Conservation (phyloP, 2,329 filamentous ascomycete genomes). For the Fusarium acutatum region DNA sequence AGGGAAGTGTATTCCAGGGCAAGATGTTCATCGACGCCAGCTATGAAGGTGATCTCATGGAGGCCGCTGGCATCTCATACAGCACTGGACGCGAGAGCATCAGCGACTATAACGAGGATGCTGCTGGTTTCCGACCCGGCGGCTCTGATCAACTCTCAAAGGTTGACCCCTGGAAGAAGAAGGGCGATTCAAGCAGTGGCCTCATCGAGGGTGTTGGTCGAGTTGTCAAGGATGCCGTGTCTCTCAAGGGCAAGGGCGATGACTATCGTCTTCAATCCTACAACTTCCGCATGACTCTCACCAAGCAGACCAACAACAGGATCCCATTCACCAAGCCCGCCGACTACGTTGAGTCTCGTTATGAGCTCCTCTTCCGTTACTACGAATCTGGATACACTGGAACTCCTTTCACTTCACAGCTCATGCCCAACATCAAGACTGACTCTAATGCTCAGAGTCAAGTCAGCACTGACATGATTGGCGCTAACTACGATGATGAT, state of each 20-base stretch:
- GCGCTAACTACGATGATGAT: conserved; percentile 11
- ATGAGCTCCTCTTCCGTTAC: conserved; percentile 31
- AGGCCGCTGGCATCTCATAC: conserved; percentile 25
- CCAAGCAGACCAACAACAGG: conserved; percentile 4
- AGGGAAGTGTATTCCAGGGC: conserved; percentile 11
- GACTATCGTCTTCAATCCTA: conserved; percentile 28
- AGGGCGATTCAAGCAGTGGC: conserved; percentile 15
- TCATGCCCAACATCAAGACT: conserved; percentile 34
- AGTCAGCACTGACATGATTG: conserved; percentile 31
- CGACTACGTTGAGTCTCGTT: conserved; percentile 24
- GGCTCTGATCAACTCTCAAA: not conserved
- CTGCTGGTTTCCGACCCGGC: conserved; percentile 17
- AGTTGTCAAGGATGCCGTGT: not conserved
- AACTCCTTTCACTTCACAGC: conserved; percentile 23
- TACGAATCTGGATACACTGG: conserved; percentile 26
- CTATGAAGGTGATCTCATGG: conserved; percentile 36
- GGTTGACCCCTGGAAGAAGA: conserved; percentile 22
- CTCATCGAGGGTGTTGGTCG: conserved; percentile 19
- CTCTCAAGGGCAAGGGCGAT: conserved; percentile 11
- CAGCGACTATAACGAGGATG: conserved; percentile 18
- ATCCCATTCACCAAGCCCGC: conserved; percentile 25
- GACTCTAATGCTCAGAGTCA: conserved; percentile 26
- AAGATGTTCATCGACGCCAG: conserved; percentile 37
- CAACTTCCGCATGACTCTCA: conserved; percentile 31
- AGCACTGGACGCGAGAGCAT: conserved; percentile 25